Evolutionary conservation across 2,329 filamentous ascomycete species (phyloP).

Genomic region (Metarhizium rileyi): DNA sequence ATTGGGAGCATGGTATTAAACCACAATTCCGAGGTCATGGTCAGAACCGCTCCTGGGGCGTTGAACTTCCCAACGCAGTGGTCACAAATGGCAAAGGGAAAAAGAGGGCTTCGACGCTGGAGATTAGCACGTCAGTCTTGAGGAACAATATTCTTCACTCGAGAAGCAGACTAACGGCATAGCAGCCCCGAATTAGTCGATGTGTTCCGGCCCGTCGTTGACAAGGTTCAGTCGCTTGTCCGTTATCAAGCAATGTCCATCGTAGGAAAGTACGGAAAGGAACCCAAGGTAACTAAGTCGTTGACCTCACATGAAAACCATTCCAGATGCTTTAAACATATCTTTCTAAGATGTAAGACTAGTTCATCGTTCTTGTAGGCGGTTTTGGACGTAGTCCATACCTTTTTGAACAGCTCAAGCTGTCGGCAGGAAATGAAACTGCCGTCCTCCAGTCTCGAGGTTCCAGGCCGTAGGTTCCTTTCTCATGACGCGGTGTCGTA

Average conservation of each 20-base stretch:
- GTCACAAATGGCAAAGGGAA: neutral
- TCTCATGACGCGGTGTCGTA: no score
- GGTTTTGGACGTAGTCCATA: constrained; percentile 26
- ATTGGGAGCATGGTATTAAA: constrained; percentile 22
- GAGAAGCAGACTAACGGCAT: neutral
- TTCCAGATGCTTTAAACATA: neutral
- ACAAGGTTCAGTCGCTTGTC: constrained; percentile 15
- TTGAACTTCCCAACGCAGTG: constrained; percentile 11
- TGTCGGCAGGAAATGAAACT: neutral
- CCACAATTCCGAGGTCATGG: constrained; percentile 13
- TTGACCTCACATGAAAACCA: no score
- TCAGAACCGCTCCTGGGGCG: constrained; percentile 8
- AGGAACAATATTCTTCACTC: neutral
- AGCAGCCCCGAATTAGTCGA: neutral
- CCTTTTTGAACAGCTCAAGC: constrained; percentile 14
- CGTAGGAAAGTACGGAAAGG: neutral
- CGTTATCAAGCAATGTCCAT: constrained; percentile 15
- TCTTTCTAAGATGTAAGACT: neutral
- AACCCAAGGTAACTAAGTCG: constrained; percentile 25
- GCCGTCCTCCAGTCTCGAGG: constrained; percentile 21
- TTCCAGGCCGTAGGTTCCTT: constrained; percentile 22
- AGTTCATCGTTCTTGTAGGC: constrained; percentile 30
- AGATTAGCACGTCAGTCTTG: neutral
- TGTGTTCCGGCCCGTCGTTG: constrained; percentile 14
- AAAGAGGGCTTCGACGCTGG: neutral